Evolutionary conservation across 2,329 filamentous ascomycete species (phyloP).

Genomic region (Hymenoscyphus salicellus): DNA sequence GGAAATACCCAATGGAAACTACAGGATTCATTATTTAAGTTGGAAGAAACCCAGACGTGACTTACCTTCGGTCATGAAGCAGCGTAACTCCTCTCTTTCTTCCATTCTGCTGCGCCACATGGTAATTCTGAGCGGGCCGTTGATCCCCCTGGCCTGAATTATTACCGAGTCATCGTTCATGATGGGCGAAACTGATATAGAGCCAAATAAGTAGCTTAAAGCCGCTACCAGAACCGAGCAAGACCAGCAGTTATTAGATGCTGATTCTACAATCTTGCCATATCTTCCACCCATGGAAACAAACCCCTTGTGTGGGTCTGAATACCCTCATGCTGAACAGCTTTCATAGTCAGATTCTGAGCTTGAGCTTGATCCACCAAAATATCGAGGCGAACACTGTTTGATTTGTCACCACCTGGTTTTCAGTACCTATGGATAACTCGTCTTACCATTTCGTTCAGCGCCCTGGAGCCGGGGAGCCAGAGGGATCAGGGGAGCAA

Average conservation of each 20-base stretch:
- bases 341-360: not conserved
- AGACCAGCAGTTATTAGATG: not conserved
- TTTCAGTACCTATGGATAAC: not conserved
- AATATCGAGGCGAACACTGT: not conserved
- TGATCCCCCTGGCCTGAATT: not conserved
- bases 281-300: not conserved
- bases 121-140: not conserved
- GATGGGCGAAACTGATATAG: not conserved
- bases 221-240: not conserved
- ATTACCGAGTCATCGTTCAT: not conserved
- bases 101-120: not conserved
- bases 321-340: not conserved
- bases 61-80: not conserved
- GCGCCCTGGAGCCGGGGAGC: no score
- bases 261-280: not conserved
- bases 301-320: not conserved
- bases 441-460: not conserved
- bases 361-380: not conserved
- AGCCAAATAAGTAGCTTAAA: not conserved
- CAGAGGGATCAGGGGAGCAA: not conserved
- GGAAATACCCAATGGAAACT: not conserved
- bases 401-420: not conserved
- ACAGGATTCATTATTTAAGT: not conserved
- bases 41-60: not conserved
- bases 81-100: not conserved